Conservation (phyloP, 2,329 filamentous ascomycete species). For the Chaetomiaceae sp. region DNA sequence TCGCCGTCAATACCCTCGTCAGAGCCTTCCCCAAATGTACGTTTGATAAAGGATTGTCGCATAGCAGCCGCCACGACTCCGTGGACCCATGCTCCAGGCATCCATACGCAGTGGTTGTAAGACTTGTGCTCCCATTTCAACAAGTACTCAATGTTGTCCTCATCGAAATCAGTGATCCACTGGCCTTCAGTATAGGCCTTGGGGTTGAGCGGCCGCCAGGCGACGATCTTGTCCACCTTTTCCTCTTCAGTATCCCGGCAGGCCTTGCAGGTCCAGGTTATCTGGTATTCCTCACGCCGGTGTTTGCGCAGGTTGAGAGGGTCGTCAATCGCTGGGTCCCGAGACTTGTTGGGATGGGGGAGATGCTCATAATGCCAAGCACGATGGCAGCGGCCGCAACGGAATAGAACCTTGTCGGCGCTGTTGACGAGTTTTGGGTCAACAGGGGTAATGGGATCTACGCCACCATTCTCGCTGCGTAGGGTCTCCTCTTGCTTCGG, state of each 20-base stretch:
- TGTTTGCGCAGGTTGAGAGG: slow-evolving; percentile 51
- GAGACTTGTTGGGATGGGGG: slow-evolving; percentile 43
- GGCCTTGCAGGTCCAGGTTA: slow-evolving; percentile 74
- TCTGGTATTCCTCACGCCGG: slow-evolving; percentile 67
- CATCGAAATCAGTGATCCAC: slow-evolving; percentile 52
- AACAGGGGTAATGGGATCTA: slow-evolving; percentile 69
- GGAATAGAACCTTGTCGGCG: slow-evolving; percentile 70
- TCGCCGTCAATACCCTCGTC: slow-evolving; percentile 20
- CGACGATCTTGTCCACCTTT: slow-evolving; percentile 75
- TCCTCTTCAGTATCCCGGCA: slow-evolving; percentile 57
- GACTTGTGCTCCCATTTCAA: slow-evolving; percentile 81
- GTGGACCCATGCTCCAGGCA: slow-evolving; percentile 84
- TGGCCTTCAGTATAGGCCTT: slow-evolving; percentile 51
- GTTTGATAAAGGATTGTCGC: slow-evolving; percentile 72
- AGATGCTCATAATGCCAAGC: slow-evolving; percentile 84
- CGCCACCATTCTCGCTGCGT: slow-evolving; percentile 70
- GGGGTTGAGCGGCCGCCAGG: slow-evolving; percentile 71
- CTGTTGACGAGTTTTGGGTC: slow-evolving; percentile 67
- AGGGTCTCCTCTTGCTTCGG: slow-evolving; percentile 78
- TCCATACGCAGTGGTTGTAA: slow-evolving; percentile 80
- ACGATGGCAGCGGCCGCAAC: slow-evolving; percentile 71
- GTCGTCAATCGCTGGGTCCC: slow-evolving; percentile 36
- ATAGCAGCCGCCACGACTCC: slow-evolving; percentile 60
- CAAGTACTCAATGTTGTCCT: slow-evolving; percentile 86
- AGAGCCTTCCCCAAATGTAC: slow-evolving; percentile 54